Base-by-base conservation (phyloP, 2,329 filamentous ascomycete species). In the Corniculantispora saksenae region DNA sequence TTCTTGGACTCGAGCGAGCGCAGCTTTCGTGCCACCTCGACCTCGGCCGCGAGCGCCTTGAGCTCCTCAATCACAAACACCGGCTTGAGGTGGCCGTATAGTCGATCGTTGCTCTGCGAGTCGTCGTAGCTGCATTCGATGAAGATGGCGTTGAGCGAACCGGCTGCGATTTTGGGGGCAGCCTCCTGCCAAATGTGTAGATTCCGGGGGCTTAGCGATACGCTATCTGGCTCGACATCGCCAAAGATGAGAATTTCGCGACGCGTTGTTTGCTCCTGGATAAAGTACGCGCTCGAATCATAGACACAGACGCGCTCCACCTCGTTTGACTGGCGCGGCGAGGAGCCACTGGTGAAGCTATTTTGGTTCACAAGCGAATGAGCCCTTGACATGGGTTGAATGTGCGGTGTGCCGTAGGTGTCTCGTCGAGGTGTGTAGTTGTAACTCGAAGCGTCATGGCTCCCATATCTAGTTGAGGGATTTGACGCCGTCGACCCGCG, bases 91-190 rank as follows among this genome's bases (percentile, higher is more conserved):
- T 99, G 95, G 0, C 95, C 95, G 69, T 93, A 99, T 0, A 99
- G 83, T 0, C 89, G 86, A 58, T 91, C 89, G 66, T 95, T 89
- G 25, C 87, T 84, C 71, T 93, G 90, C 9, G 86, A 86, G 75
- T 97, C 90, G 67, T 93, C 91, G 76, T 94, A 99, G 67, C 92
- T 97, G 77, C 94, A 98, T 80, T 99, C 95, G 70, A 99, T 96
- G 73, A 98, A 94, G 15, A 99, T 91, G 13, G 90, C 94, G 0
- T 84, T 85, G 0, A 99, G 83, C 4, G 84, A 82, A 1, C 92
- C 92, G 0, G 83, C 79, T 0, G 83, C 90, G 29, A 99, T 88
- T 74, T 96, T 97, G 10, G 90, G 90, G 0, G 94, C 94, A 0
- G 94, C 94, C 72, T 95, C 91, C 69, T 87, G 85, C 95, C 95